These are phyloP conservation scores for Rhododendron griersonianum DNA, from an alignment of 148 eudicot species.

Conservation along the genomic window DNA sequence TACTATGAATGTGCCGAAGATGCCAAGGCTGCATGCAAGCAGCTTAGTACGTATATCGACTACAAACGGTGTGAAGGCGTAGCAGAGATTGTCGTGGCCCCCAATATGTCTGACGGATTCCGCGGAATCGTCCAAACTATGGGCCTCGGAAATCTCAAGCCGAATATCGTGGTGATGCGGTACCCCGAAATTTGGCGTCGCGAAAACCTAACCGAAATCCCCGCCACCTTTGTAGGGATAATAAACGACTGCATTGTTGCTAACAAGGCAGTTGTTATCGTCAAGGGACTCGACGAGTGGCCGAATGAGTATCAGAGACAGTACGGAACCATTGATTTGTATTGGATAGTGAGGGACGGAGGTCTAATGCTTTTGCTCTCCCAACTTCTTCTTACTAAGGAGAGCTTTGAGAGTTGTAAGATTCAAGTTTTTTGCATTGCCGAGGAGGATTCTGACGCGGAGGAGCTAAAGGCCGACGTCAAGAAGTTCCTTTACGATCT, in stretches of 20 bases:
- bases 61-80: slow-evolving; percentile 97
- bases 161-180: slow-evolving; percentile 90
- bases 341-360: slow-evolving; percentile 98
- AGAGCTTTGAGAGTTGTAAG: slow-evolving; percentile 94
- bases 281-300: slow-evolving; percentile 98
- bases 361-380: slow-evolving; percentile 98
- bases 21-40: slow-evolving; percentile 77
- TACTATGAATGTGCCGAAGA: slow-evolving; percentile 92
- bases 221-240: slow-evolving; percentile 88
- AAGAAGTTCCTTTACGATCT: slow-evolving; percentile 93
- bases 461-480: slow-evolving; percentile 80
- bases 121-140: slow-evolving; percentile 87
- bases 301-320: slow-evolving; percentile 92
- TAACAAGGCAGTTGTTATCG: slow-evolving; percentile 95
- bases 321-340: slow-evolving; percentile 90
- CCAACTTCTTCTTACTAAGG: slow-evolving; percentile 90
- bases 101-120: slow-evolving; percentile 88
- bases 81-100: slow-evolving; percentile 94
- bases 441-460: slow-evolving; percentile 93
- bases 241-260: slow-evolving; percentile 97
- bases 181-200: slow-evolving; percentile 99
- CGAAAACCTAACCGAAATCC: slow-evolving; percentile 83
- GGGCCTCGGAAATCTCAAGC: slow-evolving; percentile 99
- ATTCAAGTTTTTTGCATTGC: slow-evolving; percentile 98
- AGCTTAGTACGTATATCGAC: slow-evolving; percentile 76